A percentile compares a stretch with the other conserved stretches of the same genome.
Evolutionary conservation across 495 filamentous ascomycete species (phyloP).

Genomic region (Articulospora tetracladia): DNA sequence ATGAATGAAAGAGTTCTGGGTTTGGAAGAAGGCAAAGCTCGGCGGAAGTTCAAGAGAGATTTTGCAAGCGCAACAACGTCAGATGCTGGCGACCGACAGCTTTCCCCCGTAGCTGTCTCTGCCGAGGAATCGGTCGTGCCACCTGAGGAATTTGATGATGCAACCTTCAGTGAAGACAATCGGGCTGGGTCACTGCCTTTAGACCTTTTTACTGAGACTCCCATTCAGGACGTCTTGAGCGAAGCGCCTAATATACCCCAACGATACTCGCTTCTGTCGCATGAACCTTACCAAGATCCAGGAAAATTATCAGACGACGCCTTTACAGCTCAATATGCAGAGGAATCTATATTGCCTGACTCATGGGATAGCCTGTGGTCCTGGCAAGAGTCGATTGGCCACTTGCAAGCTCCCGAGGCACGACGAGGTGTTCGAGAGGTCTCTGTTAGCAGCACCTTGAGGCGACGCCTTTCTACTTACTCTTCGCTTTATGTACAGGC

Average conservation of each 20-base stretch:
- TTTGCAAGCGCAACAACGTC: not conserved
- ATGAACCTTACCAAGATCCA: too few relatives aligned
- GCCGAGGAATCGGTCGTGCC: not conserved
- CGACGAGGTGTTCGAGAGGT: too few relatives aligned
- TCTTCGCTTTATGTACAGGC: not conserved
- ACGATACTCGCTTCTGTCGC: too few relatives aligned
- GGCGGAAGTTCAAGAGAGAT: not conserved
- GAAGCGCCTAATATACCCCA: too few relatives aligned
- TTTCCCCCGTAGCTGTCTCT: not conserved
- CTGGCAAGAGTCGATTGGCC: too few relatives aligned
- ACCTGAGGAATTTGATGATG: not conserved
- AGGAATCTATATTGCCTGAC: too few relatives aligned
- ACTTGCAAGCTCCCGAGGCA: too few relatives aligned
- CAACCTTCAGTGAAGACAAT: slow-evolving; percentile 8
- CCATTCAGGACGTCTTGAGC: not conserved
- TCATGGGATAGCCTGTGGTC: too few relatives aligned
- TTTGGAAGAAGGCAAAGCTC: not conserved
- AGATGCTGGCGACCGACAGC: not conserved
- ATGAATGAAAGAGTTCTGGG: slow-evolving; percentile 5
- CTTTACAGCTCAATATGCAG: too few relatives aligned
- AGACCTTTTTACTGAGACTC: slow-evolving; percentile 1
- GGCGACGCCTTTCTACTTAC: not conserved
- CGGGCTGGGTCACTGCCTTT: too few relatives aligned
- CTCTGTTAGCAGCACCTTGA: not conserved
- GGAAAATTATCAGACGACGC: too few relatives aligned